Base-by-base conservation (phyloP, 2,329 filamentous ascomycete species). In the Colletotrichum nymphaeae region DNA sequence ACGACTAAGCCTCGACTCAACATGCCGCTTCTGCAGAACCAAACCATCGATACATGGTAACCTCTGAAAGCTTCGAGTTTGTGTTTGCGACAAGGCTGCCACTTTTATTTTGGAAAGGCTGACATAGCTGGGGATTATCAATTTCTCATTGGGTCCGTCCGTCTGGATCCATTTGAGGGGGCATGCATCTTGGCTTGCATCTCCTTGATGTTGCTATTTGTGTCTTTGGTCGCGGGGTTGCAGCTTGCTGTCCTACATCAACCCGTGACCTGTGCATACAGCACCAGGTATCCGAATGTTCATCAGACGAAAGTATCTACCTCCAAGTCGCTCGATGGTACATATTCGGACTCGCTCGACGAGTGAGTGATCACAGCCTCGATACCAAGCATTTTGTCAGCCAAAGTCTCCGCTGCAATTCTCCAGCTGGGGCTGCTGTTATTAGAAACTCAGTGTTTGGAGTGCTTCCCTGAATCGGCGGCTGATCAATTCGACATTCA, bases 381-480 rank as follows among this genome's bases (percentile, higher is more conserved):
- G 26, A 56, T 32, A 55, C 46, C 46, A 71, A 62, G 63, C 63
- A 62, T 46, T 35, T 46, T 56, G 63, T 62, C 56, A 49, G 63
- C 46, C n/a, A 67, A 67, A 32, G 26, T 32, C 49, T 71, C 56
- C 56, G 56, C 55, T 16, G 22, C 30, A 57, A 35, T 58, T 35
- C 59, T 60, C 32, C 46, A 35, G 32, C 68, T 60, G 30, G 52
- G 16, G 37, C 42, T 72, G 35, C 64, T 63, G 65, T 72, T 72
- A 73, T 62, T 67, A 73, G 71, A 73, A 73, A 60, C 26, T n/a
- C 32, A 58, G 42, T 57, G 67, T 72, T 71, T 72, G 62, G 71
- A 71, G 63, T 56, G 46, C 24, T 22, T 49, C 30, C 37, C 56
- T 67, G 71, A 73, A 66, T 72, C 71, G 67, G 46, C 66, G 55